Base-by-base conservation (phyloP, 805 yeast species). In the Ascoidea asiatica region DNA sequence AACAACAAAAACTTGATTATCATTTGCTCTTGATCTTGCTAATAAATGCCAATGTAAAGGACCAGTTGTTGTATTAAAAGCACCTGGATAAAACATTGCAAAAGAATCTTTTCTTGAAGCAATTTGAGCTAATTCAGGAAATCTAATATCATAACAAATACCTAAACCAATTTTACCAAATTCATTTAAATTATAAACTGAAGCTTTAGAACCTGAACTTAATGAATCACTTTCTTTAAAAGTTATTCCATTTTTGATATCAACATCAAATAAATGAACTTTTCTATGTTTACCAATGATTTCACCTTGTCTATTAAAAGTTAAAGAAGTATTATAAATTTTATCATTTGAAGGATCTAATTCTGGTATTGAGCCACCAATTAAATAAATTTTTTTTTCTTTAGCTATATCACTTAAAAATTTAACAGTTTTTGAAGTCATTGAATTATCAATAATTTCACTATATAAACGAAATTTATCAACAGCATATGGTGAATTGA, bases 281-380 rank as follows among this genome's bases (percentile, higher is more conserved):
- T 90, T 90, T 52, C 97, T 74, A 61, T 87, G 97, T 55, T 81
- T 84, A 42, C 87, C 96, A 45, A 90, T 75, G 45, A 89, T 67
- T 37, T 77, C 71, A 3, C 98, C 98, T 2, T 59, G 41, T 2
- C 80, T 81, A 48, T 76, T 62, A 58, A 86, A 90, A 3, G 94
- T 70, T 56, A 86, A 56, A 41, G 85, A 75, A 23, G 94, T 79
- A 65, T 89, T 78, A 71, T 75, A 83, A 22, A 78, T 56, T 51
- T 77, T 76, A 44, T 70, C 68, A 41, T 72, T 76, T 19, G 61
- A 65, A 13, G 70, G 77, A 40, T 69, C 77, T 22, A 72, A 54
- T 60, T 92, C 98, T 1, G 97, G 97, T 52, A 85, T 77, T 1
- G 96, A 86, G 15, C 98, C 98, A 15, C 97, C 97, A 39, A 90